phyloP scores from a whole-genome alignment of 2,329 filamentous ascomycete species.

The Clarireedia monteithiana region DNA sequence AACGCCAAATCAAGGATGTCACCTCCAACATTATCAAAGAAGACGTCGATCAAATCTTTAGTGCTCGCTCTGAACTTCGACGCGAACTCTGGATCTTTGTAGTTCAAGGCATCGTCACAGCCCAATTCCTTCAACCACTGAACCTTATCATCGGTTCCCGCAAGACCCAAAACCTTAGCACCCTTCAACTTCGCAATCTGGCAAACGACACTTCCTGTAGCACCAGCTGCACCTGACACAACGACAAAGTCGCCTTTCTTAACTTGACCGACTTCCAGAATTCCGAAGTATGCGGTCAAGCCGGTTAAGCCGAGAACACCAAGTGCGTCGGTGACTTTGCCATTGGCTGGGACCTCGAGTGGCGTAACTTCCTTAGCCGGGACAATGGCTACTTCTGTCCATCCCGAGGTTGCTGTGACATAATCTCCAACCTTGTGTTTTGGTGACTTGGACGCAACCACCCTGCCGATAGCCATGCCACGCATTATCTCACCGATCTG shows the following conservation, averaged over 20 bases:
- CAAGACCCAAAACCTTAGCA: conserved; percentile 52
- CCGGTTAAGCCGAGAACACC: conserved; percentile 59
- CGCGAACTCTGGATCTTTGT: conserved; percentile 56
- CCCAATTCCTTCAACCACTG: conserved; percentile 58
- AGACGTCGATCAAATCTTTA: conserved; percentile 56
- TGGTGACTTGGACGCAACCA: conserved; percentile 51
- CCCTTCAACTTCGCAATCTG: conserved; percentile 73
- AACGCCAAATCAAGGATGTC: conserved; percentile 63
- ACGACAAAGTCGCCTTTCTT: conserved; percentile 67
- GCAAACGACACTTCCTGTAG: conserved; percentile 67
- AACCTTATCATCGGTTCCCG: conserved; percentile 60
- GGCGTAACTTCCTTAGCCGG: conserved; percentile 41
- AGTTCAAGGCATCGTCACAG: conserved; percentile 61
- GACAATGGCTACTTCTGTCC: conserved; percentile 59
- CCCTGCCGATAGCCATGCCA: conserved; percentile 49
- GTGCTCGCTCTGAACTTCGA: conserved; percentile 53
- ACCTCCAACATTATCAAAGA: conserved; percentile 68
- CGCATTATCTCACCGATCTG: conserved; percentile 63
- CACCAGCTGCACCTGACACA: conserved; percentile 69
- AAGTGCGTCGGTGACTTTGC: conserved; percentile 49
- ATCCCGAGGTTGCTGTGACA: conserved; percentile 49
- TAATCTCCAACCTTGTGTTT: conserved; percentile 49
- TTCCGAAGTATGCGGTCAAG: conserved; percentile 69
- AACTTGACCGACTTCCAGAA: conserved; percentile 59
- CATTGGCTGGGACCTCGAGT: conserved; percentile 34